Conservation (phyloP, 202 grass and related monocot species). For the Hordeum pubiflorum region DNA sequence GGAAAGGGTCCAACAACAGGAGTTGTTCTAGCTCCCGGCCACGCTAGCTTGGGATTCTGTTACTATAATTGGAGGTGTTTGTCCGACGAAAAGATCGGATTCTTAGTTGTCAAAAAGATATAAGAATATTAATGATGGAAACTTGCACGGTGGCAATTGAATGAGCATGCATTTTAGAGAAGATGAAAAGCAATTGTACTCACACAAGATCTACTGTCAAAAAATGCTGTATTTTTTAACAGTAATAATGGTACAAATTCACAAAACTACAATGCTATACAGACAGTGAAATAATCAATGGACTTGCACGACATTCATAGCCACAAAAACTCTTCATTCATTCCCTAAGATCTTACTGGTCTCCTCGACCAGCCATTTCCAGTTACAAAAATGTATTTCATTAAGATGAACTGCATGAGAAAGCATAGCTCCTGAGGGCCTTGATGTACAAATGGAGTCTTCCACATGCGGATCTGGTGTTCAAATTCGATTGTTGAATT, state of each 20-base stretch:
- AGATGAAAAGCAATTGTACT: neutral
- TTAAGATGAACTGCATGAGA: neutral
- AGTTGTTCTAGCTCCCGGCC: neutral
- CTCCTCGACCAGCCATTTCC: neutral
- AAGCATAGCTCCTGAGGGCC: neutral
- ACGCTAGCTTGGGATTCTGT: constrained; percentile 26
- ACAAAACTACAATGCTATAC: constrained; percentile 22
- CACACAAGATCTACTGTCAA: neutral
- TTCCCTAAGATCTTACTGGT: neutral
- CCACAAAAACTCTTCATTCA: neutral
- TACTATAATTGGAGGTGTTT: neutral
- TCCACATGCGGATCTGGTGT: neutral
- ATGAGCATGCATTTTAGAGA: neutral
- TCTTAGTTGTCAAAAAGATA: neutral
- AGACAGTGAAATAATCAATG: neutral
- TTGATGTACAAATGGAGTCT: neutral
- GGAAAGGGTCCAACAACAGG: constrained; percentile 14
- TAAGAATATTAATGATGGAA: neutral
- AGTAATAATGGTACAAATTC: neutral
- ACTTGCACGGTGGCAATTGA: neutral
- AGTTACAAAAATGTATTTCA: neutral
- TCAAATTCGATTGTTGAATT: neutral
- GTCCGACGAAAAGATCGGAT: neutral
- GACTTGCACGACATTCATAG: neutral
- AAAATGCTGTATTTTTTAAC: neutral